phyloP scores from a whole-genome alignment of 1,284 basidiomycete species.

The Cryptococcus sp. region DNA sequence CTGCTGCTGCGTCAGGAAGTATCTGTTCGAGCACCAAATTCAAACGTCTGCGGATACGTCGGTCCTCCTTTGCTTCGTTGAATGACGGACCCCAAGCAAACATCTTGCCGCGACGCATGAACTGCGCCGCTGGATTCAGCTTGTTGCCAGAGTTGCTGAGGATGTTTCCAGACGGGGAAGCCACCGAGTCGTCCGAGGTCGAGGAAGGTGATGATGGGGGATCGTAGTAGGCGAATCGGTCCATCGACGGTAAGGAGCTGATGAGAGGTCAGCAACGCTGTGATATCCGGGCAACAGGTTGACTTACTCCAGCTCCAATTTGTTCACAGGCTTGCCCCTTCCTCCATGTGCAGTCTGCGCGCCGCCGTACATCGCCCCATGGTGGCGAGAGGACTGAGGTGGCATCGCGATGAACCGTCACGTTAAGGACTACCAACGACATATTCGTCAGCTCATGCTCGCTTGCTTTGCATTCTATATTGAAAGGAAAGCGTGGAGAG shows the following conservation, averaged over 20 bases:
- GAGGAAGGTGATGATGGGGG: conserved; percentile 32
- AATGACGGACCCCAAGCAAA: conserved; percentile 51
- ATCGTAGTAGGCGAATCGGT: conserved; percentile 41
- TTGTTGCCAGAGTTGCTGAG: conserved; percentile 51
- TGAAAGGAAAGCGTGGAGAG: not conserved
- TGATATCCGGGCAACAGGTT: not conserved
- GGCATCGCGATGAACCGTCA: conserved; percentile 14
- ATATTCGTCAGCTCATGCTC: not conserved
- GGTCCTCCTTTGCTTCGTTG: conserved; percentile 38
- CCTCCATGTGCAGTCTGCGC: conserved; percentile 1
- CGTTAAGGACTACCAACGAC: not conserved
- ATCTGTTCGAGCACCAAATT: conserved; percentile 42
- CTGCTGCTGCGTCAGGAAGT: conserved; percentile 44
- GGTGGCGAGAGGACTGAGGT: conserved; percentile 15
- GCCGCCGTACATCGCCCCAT: not conserved
- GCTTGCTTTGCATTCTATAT: too few species aligned
- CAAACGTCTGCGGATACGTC: conserved; percentile 40
- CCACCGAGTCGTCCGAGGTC: conserved; percentile 22
- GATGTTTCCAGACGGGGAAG: conserved; percentile 21
- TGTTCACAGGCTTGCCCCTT: conserved; percentile 19
- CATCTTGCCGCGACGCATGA: conserved; percentile 50
- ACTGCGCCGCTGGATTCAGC: conserved; percentile 42
- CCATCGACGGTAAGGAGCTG: conserved; percentile 43
- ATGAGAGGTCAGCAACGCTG: not conserved
- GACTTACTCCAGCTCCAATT: conserved; percentile 40